Evolutionary conservation across 495 filamentous ascomycete species (phyloP).

Genomic region (Amphirosellinia nigrospora): DNA sequence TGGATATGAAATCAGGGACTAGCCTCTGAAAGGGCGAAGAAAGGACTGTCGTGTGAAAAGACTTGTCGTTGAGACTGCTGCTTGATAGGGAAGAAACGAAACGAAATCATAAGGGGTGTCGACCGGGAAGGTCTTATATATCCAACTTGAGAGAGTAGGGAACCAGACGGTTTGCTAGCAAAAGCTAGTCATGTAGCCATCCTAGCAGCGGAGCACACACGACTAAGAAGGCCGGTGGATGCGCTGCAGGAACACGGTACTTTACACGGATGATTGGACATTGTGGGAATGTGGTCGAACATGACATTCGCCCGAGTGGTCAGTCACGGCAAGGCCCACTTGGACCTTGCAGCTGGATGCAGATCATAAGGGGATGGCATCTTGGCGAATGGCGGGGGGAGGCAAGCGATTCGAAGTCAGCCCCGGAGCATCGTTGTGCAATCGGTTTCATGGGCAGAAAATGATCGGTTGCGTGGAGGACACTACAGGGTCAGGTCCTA

Average conservation of each 20-base stretch:
- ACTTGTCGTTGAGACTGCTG: constrained; percentile 39
- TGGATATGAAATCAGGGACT: constrained; percentile 39
- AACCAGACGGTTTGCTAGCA: constrained; percentile 19
- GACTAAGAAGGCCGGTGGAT: constrained; percentile 26
- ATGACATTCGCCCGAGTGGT: constrained; percentile 20
- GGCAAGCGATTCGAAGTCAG: constrained; percentile 8
- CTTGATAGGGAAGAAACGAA: constrained; percentile 34
- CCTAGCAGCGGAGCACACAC: constrained; percentile 28
- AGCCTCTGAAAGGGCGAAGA: constrained; percentile 45
- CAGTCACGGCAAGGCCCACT: constrained; percentile 31
- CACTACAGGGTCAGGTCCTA: not conserved
- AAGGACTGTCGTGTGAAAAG: constrained; percentile 38
- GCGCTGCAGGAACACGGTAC: constrained; percentile 38
- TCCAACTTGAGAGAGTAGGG: constrained; percentile 5
- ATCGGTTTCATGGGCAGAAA: constrained; percentile 11
- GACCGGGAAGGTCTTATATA: constrained; percentile 38
- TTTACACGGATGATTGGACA: constrained; percentile 38
- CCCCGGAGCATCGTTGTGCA: constrained; percentile 8
- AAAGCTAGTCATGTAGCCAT: constrained; percentile 32
- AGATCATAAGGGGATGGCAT: constrained; percentile 24
- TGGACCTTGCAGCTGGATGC: constrained; percentile 25
- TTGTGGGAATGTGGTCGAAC: constrained; percentile 36
- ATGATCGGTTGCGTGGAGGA: not conserved
- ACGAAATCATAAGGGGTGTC: constrained; percentile 37
- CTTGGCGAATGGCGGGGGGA: constrained; percentile 15